Base-by-base conservation (phyloP, 345 rosid species). In the Rubroshorea leprosula region DNA sequence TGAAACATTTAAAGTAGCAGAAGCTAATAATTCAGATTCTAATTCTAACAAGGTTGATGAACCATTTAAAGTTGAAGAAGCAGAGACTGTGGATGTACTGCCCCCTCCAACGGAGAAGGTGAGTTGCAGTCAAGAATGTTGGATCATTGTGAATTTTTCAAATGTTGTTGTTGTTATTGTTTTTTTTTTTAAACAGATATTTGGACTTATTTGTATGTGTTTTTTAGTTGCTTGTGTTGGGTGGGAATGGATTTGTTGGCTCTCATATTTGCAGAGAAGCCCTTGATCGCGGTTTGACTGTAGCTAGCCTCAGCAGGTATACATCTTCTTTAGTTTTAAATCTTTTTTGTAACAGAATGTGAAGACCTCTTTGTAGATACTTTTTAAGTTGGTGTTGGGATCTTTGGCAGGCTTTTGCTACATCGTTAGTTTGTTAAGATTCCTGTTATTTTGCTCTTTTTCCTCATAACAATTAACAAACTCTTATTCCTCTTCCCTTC, bases 241-340 rank as follows among this genome's bases (percentile, higher is more conserved):
- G 99, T 56, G 99, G 99, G 60, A 94, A 78, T 81, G 99, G 97
- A 49, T 94, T 90, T 81, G 97, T 94, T 65, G 99, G 99, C 63
- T 85, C 97, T 27, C 87, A 87, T 64, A 61, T 94, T 1, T 85
- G 91, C 75, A 85, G 68, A 78, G 96, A 90, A 83, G 99, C 97
- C 68, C 58, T 90, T 35, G 73, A 81, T 49, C 85, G 86, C 27
- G 96, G 95, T 44, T 49, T 87, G 45, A 26, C 80, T 48, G 90
- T 90, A 68, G 83, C 87, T 51, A 90, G 99, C 80, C 87, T 94
- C 69, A 94, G 96, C 92, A 94, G 99, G 99, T 94, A n/a, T 44
- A 7, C 15, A 2, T 6, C 16, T 41, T 41, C 35, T 41, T 1
- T 6, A 41, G 45, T 14, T 41, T 11, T 7, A 2, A 41, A 41